A percentile compares a stretch with the other conserved stretches of the same genome.
Conservation (phyloP, 1,284 basidiomycete species). For the Ganoderma lucidum region DNA sequence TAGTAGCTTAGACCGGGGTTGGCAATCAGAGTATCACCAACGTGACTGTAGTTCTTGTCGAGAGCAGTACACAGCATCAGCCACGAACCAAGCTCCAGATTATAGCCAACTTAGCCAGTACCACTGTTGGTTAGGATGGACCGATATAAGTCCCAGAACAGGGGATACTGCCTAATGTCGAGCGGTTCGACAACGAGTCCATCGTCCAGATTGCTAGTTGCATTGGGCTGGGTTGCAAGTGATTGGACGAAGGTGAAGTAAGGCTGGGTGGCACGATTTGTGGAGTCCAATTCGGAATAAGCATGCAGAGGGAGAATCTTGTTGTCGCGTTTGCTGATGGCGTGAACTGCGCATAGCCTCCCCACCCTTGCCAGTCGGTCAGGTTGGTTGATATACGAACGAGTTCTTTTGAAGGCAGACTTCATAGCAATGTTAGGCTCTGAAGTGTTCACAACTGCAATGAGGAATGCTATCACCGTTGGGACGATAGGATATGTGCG, state of each 20-base stretch:
- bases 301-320: constrained; percentile 28
- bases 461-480: constrained; percentile 32
- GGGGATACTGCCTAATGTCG: constrained; percentile 27
- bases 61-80: constrained; percentile 44
- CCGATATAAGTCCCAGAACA: constrained; percentile 40
- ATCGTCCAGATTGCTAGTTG: background rate
- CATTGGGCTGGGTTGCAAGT: constrained; percentile 21
- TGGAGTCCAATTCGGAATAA: constrained; percentile 38
- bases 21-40: constrained; percentile 40
- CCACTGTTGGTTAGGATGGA: constrained; percentile 11
- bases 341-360: constrained; percentile 24
- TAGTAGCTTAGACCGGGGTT: constrained; percentile 24
- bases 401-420: constrained; percentile 28
- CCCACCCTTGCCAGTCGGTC: constrained; percentile 32
- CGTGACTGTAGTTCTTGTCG: constrained; percentile 35
- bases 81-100: constrained; percentile 44
- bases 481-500: constrained; percentile 44
- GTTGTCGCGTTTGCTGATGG: constrained; percentile 5
- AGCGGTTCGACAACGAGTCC: constrained; percentile 32
- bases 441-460: constrained; percentile 31
- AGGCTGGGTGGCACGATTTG: constrained; percentile 40
- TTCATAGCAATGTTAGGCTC: constrained; percentile 16
- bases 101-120: constrained; percentile 9
- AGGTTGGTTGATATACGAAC: constrained; percentile 29
- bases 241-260: constrained; percentile 41